Percentiles rank a stretch among this genome's conserved stretches.
phyloP scores from a whole-genome alignment of 2,329 filamentous ascomycete genomes.

The Hyphodiscus sp. region DNA sequence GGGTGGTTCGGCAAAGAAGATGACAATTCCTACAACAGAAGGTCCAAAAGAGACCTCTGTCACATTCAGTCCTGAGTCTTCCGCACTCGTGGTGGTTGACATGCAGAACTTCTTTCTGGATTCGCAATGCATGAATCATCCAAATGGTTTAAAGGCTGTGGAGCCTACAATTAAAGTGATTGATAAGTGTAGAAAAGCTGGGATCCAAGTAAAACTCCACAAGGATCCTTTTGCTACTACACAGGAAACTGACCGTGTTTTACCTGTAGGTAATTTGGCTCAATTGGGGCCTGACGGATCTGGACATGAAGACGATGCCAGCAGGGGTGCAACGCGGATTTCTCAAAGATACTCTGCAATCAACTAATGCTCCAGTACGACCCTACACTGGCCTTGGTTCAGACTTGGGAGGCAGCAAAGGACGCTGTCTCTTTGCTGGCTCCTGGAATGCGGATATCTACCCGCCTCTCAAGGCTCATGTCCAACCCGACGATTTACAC shows the following conservation, averaged over 20 bases:
- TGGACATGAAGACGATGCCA: not conserved
- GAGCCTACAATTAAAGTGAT: constrained; percentile 37
- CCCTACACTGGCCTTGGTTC: constrained; percentile 37
- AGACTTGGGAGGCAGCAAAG: constrained; percentile 38
- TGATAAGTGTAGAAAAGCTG: constrained; percentile 40
- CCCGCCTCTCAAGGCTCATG: constrained; percentile 36
- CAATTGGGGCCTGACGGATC: constrained; percentile 2
- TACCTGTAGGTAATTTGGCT: constrained; percentile 1
- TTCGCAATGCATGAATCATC: constrained; percentile 35
- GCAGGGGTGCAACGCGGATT: constrained; percentile 36
- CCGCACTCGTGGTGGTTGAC: constrained; percentile 45
- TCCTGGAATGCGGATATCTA: constrained; percentile 51
- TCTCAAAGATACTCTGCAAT: constrained; percentile 32
- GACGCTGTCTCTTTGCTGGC: constrained; percentile 43
- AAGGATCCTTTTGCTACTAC: not conserved
- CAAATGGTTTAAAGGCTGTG: constrained; percentile 36
- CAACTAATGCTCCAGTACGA: constrained; percentile 10
- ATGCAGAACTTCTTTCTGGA: constrained; percentile 48
- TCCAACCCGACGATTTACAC: constrained; percentile 39
- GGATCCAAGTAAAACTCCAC: constrained; percentile 34
- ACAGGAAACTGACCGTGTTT: not conserved
- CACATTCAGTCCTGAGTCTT: constrained; percentile 34
- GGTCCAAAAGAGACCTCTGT: constrained; percentile 29
- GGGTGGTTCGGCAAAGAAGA: constrained; percentile 4
- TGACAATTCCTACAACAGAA: constrained; percentile 26